Evolutionary conservation across 225 moss, liverwort and hornwort species (phyloP).

Genomic region (Antitrichia curtipendula): DNA sequence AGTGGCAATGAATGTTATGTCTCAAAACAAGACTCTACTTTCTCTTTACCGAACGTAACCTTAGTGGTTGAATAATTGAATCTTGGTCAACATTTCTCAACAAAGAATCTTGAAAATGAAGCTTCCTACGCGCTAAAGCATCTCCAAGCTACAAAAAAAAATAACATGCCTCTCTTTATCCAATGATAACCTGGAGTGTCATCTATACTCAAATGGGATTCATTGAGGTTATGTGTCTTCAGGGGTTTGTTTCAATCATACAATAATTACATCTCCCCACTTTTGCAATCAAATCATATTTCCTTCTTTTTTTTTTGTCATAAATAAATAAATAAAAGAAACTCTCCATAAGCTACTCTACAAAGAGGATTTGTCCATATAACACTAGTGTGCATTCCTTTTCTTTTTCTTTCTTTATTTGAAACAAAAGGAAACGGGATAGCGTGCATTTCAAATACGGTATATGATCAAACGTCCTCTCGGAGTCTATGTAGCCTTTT

Average conservation of each 20-base stretch:
- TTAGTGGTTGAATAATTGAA: neutral
- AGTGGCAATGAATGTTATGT: neutral
- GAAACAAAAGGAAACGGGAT: too few relatives aligned
- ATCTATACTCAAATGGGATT: neutral
- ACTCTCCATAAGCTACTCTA: neutral
- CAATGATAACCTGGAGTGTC: neutral
- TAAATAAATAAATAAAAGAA: neutral
- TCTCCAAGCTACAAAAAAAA: neutral
- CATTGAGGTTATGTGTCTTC: neutral
- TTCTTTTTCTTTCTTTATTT: too few relatives aligned
- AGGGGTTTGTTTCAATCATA: too few relatives aligned
- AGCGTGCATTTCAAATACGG: neutral
- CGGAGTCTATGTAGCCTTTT: too few relatives aligned
- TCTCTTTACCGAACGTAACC: rapidly evolving
- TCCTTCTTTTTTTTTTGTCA: neutral
- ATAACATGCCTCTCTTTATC: neutral
- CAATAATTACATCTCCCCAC: neutral
- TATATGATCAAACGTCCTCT: rapidly evolving
- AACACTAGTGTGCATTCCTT: neutral
- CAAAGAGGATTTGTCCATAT: neutral
- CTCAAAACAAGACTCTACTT: neutral
- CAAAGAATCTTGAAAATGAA: neutral
- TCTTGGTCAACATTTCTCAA: neutral
- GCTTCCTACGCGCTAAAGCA: neutral
- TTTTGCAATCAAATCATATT: neutral